Percentiles rank a stretch among this genome's conserved stretches.
Conservation (phyloP, 257 asterid genomes). For the Solanum microdontum region DNA sequence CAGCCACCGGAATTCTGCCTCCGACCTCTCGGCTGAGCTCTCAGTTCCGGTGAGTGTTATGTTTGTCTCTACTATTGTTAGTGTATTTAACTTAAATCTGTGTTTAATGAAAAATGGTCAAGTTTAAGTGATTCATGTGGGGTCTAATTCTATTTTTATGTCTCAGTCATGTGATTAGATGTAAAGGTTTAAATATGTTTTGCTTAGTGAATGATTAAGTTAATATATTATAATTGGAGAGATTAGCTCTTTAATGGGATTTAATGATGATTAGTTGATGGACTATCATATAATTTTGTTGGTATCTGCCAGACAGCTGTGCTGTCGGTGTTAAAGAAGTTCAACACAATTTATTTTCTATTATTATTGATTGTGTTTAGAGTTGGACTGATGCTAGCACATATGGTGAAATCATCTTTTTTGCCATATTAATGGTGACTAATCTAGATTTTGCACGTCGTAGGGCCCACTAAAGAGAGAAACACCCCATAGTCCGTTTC, state of each 20-base stretch:
- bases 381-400: neutral
- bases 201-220: neutral
- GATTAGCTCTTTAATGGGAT: neutral
- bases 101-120: neutral
- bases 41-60: slow-evolving; percentile 65
- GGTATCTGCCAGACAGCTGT: neutral
- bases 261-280: neutral
- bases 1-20: slow-evolving; percentile 20
- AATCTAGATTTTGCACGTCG: neutral
- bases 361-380: neutral
- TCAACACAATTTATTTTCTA: neutral
- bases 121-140: neutral
- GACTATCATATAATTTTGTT: neutral
- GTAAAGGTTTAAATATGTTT: neutral
- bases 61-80: neutral
- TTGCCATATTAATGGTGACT: neutral
- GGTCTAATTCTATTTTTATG: neutral
- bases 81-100: neutral
- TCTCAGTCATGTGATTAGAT: neutral
- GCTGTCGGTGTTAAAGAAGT: neutral
- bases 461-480: neutral
- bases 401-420: neutral
- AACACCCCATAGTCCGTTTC: neutral
- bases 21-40: slow-evolving; percentile 68
- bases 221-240: neutral